These are phyloP conservation scores for Cladosporium oxysporum DNA, from an alignment of 2,329 filamentous ascomycete genomes.

Conservation along the genomic window DNA sequence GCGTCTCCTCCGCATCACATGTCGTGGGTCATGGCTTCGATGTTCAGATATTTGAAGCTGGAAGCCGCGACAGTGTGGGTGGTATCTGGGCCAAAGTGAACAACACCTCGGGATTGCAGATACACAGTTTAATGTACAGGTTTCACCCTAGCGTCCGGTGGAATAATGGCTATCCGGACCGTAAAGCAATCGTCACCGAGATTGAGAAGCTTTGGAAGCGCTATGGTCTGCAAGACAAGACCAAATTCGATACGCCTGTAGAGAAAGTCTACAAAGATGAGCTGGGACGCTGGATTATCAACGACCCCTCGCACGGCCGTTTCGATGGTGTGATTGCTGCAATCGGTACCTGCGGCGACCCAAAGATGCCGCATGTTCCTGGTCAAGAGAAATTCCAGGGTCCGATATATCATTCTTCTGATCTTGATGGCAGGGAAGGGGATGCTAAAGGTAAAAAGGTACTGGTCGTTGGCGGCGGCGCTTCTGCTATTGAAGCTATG, in stretches of 20 bases:
- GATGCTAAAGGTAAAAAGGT: conserved; percentile 73
- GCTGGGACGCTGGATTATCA: conserved; percentile 74
- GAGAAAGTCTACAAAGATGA: conserved; percentile 69
- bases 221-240: conserved; percentile 70
- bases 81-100: conserved; percentile 48
- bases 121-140: conserved; percentile 83
- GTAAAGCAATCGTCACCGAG: conserved; percentile 72
- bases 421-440: conserved; percentile 66
- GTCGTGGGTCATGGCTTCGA: conserved; percentile 86
- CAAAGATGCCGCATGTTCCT: conserved; percentile 62
- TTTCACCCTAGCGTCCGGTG: conserved; percentile 81
- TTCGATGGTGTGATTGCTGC: conserved; percentile 81
- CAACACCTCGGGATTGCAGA: conserved; percentile 78
- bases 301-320: conserved; percentile 66
- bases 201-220: conserved; percentile 72
- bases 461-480: conserved; percentile 75
- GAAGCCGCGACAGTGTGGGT: conserved; percentile 56
- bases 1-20: conserved; percentile 76
- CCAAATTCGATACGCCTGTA: conserved; percentile 70
- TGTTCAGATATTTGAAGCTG: conserved; percentile 75
- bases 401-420: conserved; percentile 71
- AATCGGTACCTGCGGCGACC: conserved; percentile 77
- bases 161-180: conserved; percentile 73
- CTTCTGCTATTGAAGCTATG: conserved; percentile 78
- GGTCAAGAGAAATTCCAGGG: conserved; percentile 74